Percentiles rank a stretch among this genome's conserved stretches.
Conservation (phyloP, 2,329 filamentous ascomycete genomes). For the Ceratocystis albifundus region DNA sequence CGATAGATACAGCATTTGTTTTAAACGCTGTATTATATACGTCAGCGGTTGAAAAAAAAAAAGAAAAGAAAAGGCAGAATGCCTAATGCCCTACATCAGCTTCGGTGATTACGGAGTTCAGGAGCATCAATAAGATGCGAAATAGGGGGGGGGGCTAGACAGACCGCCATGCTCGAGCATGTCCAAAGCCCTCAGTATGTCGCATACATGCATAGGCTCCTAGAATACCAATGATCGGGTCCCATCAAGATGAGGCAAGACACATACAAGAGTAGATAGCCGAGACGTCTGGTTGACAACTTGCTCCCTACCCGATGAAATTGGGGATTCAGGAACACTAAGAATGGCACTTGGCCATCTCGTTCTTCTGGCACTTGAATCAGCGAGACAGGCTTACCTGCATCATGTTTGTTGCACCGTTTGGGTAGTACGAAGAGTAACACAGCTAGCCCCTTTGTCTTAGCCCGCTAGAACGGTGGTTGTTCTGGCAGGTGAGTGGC, state of each 20-base stretch:
- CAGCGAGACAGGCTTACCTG: constrained; percentile 5
- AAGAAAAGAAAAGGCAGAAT: too few relatives aligned
- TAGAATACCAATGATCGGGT: not conserved
- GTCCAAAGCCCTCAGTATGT: not conserved
- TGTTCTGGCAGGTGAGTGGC: constrained; percentile 1
- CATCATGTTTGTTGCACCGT: not conserved
- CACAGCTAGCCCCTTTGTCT: constrained; percentile 7
- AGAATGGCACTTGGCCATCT: not conserved
- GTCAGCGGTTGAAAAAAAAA: too few relatives aligned
- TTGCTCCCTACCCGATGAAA: not conserved
- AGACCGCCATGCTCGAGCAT: not conserved
- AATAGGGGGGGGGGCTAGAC: not conserved
- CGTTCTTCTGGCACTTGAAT: not conserved
- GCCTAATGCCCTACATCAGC: too few relatives aligned
- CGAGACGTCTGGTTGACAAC: not conserved
- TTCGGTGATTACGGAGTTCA: too few relatives aligned
- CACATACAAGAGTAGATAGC: not conserved
- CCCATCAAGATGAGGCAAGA: not conserved
- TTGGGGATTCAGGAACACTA: not conserved
- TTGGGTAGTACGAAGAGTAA: not conserved
- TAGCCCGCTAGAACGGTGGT: not conserved
- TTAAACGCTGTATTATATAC: too few relatives aligned
- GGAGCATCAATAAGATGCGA: not conserved
- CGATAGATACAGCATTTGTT: too few relatives aligned
- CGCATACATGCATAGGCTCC: not conserved